Conservation (phyloP, 257 asterid genomes). For the Mentha longifolia region DNA sequence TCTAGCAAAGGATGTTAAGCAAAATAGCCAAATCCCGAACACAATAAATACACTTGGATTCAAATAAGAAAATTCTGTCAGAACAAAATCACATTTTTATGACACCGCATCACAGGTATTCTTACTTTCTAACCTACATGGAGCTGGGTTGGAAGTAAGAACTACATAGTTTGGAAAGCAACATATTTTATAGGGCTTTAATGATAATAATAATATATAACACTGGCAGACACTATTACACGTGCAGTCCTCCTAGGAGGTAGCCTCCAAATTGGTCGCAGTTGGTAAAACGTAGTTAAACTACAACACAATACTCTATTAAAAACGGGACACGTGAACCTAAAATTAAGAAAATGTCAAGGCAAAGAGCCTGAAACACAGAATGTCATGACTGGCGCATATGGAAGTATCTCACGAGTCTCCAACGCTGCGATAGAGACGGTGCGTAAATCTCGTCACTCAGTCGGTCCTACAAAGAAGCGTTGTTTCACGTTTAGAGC, state of each 20-base stretch:
- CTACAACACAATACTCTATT: slow-evolving; percentile 30
- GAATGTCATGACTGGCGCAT: slow-evolving; percentile 20
- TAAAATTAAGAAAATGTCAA: slow-evolving; percentile 23
- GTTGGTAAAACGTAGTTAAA: slow-evolving; percentile 38
- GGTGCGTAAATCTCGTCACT: slow-evolving; percentile 37
- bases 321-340: slow-evolving; percentile 27
- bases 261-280: slow-evolving; percentile 27
- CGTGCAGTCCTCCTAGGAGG: slow-evolving; percentile 29
- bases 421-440: slow-evolving; percentile 32
- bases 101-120: slow-evolving; percentile 10
- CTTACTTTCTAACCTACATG: slow-evolving; percentile 22
- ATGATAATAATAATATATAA: slow-evolving; percentile 8
- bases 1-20: background rate
- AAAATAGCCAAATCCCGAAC: background rate
- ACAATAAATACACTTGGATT: slow-evolving; percentile 9
- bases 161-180: slow-evolving; percentile 21
- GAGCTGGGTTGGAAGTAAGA: slow-evolving; percentile 10
- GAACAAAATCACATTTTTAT: background rate
- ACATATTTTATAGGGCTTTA: slow-evolving; percentile 16
- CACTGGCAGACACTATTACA: slow-evolving; percentile 23
- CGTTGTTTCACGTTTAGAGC: slow-evolving; percentile 52
- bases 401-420: slow-evolving; percentile 33
- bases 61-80: background rate
- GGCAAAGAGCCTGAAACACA: slow-evolving; percentile 27
- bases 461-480: slow-evolving; percentile 63